These are phyloP conservation scores for Tylopilus sp. DNA, from an alignment of 1,284 basidiomycete species.

Conservation along the genomic window DNA sequence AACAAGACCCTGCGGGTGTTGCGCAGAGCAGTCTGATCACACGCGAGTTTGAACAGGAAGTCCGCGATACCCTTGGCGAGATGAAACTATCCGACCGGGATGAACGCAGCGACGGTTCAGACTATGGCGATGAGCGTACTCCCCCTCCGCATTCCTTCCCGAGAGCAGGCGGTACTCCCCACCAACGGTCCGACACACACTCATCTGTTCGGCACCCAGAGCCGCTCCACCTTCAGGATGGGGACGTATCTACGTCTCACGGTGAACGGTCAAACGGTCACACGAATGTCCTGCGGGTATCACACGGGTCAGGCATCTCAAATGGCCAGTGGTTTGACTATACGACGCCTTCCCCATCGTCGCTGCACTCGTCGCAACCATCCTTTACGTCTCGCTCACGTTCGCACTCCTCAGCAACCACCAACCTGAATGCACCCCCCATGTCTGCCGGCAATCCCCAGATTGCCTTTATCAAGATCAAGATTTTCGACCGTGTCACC, in stretches of 20 bases:
- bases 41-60: constrained; percentile 37
- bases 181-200: constrained; percentile 49
- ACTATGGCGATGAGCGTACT: constrained; percentile 60
- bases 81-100: constrained; percentile 43
- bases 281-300: constrained; percentile 16
- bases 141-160: constrained; percentile 22
- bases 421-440: constrained; percentile 59
- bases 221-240: constrained; percentile 10
- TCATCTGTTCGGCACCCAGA: constrained; percentile 38
- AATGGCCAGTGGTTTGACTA: constrained; percentile 33
- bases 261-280: constrained; percentile 25
- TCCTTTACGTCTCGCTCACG: constrained; percentile 47
- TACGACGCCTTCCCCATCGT: constrained; percentile 39
- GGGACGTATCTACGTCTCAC: constrained; percentile 30
- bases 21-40: constrained; percentile 28
- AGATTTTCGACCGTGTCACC: constrained; percentile 89
- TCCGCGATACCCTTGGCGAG: constrained; percentile 46
- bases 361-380: constrained; percentile 48
- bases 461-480: constrained; percentile 93
- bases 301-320: constrained; percentile 27
- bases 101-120: constrained; percentile 49
- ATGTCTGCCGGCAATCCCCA: constrained; percentile 73
- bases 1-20: constrained; percentile 31
- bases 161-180: constrained; percentile 25
- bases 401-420: constrained; percentile 51